Evolutionary conservation across 192 early-diverging fungal species (phyloP).

Genomic region (Gonapodya sp.): DNA sequence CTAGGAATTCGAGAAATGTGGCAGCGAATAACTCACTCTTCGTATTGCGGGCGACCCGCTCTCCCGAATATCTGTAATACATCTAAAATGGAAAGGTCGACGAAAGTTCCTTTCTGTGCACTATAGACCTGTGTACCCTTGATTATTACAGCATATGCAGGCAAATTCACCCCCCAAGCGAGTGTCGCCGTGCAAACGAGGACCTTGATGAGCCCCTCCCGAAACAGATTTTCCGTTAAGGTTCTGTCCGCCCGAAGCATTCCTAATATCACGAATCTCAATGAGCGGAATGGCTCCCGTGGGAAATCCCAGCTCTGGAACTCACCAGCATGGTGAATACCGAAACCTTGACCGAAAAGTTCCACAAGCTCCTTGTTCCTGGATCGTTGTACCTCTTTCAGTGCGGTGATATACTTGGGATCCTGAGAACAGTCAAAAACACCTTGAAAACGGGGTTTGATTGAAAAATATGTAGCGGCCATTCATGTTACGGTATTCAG

Average conservation of each 20-base stretch:
- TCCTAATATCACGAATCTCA: constrained; percentile 15
- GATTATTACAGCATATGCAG: constrained; percentile 96
- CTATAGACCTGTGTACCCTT: constrained; percentile 97
- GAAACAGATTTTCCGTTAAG: constrained; percentile 83
- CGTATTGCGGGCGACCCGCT: constrained; percentile 89
- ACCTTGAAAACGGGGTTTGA: constrained; percentile 16
- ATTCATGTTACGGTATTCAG: constrained; percentile 12
- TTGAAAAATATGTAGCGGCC: neutral
- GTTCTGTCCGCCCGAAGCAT: constrained; percentile 84
- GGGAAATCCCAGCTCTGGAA: neutral
- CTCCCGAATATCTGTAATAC: constrained; percentile 99
- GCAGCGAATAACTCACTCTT: constrained; percentile 44
- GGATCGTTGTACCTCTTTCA: constrained; percentile 59
- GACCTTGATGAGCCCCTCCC: constrained; percentile 68
- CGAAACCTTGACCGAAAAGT: constrained; percentile 71
- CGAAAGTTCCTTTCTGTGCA: constrained; percentile 83
- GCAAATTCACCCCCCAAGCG: constrained; percentile 98
- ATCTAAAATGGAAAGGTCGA: constrained; percentile 92
- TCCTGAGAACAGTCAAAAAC: constrained; percentile 54
- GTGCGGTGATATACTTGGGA: constrained; percentile 33
- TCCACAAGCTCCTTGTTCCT: constrained; percentile 81
- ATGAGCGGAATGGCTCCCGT: neutral
- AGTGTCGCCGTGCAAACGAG: constrained; percentile 96
- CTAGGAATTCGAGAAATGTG: too few species aligned
- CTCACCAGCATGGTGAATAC: constrained; percentile 86